These are phyloP conservation scores for Phytophthora hibernalis DNA, from an alignment of 352 stramenopile genomes.

Conservation along the genomic window DNA sequence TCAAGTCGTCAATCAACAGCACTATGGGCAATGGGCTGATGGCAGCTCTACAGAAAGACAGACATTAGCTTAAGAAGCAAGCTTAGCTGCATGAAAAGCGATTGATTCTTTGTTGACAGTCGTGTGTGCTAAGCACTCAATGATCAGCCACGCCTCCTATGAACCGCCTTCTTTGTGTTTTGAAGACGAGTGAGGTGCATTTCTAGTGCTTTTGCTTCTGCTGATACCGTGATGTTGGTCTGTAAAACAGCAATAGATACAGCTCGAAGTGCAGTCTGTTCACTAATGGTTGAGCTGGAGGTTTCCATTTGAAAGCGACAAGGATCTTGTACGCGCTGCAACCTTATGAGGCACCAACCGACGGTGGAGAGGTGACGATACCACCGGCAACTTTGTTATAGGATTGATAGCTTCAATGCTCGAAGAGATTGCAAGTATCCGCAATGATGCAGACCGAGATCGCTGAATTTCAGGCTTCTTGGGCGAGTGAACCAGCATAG, in stretches of 20 bases:
- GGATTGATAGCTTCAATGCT: not conserved
- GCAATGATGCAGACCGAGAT: slow-evolving; percentile 6
- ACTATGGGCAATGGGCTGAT: not conserved
- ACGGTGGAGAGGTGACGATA: slow-evolving; percentile 27
- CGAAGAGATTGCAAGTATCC: not conserved
- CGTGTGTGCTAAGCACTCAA: no score
- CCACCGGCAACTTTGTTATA: slow-evolving; percentile 17
- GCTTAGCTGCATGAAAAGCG: not conserved
- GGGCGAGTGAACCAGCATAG: not conserved
- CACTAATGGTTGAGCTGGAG: slow-evolving; percentile 13
- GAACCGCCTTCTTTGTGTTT: slow-evolving; percentile 7
- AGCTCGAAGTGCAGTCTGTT: slow-evolving; percentile 37
- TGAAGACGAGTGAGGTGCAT: slow-evolving; percentile 43
- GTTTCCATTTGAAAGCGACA: slow-evolving; percentile 3
- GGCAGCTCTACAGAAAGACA: slow-evolving; percentile 10
- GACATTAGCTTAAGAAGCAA: slow-evolving; percentile 16
- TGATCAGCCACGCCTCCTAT: not conserved
- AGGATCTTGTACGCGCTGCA: not conserved
- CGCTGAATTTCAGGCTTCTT: not conserved
- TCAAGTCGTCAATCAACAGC: slow-evolving; percentile 39
- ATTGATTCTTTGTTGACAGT: not conserved
- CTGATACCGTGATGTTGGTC: slow-evolving; percentile 6
- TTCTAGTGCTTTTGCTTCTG: slow-evolving; percentile 19
- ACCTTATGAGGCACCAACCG: slow-evolving; percentile 9
- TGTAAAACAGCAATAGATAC: slow-evolving; percentile 31